phyloP scores from a whole-genome alignment of 371 early-diverging fungal species.

The Dinochytrium kinnereticum region DNA sequence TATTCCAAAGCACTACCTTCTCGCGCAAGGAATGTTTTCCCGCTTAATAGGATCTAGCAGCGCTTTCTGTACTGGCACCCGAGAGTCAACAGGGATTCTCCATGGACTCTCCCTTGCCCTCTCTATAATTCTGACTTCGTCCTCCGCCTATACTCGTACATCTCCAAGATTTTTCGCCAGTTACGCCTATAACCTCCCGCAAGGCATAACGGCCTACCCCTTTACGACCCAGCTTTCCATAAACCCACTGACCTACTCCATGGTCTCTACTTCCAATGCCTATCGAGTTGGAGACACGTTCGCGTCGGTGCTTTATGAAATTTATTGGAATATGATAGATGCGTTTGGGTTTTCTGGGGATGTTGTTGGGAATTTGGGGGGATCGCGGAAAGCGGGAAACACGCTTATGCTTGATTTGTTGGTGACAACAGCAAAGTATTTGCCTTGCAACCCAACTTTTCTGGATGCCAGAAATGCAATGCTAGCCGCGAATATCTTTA shows the following conservation, averaged over 20 bases:
- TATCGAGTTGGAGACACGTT: neutral
- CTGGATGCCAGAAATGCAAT: too few relatives aligned
- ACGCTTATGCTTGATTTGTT: too few relatives aligned
- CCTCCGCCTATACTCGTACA: neutral
- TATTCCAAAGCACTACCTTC: neutral
- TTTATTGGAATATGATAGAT: neutral
- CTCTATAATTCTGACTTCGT: neutral
- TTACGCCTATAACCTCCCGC: neutral
- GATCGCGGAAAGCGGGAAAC: neutral
- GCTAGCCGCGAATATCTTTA: too few relatives aligned
- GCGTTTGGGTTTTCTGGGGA: neutral
- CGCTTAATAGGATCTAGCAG: neutral
- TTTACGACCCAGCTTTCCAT: neutral
- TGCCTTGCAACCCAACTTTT: too few relatives aligned
- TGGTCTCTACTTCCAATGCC: neutral
- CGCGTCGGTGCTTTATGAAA: neutral
- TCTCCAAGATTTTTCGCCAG: neutral
- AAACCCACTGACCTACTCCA: neutral
- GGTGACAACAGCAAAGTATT: too few relatives aligned
- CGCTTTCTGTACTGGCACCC: neutral
- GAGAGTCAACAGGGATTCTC: neutral
- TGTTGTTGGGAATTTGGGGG: neutral
- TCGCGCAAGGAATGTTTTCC: neutral
- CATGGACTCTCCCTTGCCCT: neutral
- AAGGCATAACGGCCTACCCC: neutral